Conservation (phyloP, 345 rosid genomes). For the Euphorbia peplus region DNA sequence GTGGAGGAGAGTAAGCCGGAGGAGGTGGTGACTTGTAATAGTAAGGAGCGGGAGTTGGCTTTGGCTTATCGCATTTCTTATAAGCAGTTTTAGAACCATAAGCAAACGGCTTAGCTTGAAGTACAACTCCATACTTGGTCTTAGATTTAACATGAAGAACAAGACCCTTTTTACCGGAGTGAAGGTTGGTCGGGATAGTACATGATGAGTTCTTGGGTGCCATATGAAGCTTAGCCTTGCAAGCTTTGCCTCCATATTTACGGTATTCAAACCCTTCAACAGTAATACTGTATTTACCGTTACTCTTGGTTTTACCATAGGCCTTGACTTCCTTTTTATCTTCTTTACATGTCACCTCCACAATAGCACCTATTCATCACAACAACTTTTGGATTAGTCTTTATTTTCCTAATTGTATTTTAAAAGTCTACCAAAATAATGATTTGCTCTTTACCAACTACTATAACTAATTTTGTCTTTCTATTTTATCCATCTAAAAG, state of each 20-base stretch:
- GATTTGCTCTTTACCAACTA: neutral
- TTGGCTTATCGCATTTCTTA: slow-evolving; percentile 22
- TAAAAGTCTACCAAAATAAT: neutral
- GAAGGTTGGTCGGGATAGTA: slow-evolving; percentile 23
- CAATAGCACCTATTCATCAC: slow-evolving; percentile 24
- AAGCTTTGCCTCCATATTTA: slow-evolving; percentile 28
- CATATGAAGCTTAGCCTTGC: slow-evolving; percentile 33
- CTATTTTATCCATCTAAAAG: too few relatives aligned
- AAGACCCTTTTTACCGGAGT: slow-evolving; percentile 26
- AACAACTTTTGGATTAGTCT: neutral
- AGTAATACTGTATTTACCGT: slow-evolving; percentile 27
- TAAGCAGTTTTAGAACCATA: slow-evolving; percentile 29
- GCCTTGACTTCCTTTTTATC: slow-evolving; percentile 23
- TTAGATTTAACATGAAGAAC: slow-evolving; percentile 23
- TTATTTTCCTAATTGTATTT: too few relatives aligned
- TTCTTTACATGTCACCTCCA: slow-evolving; percentile 31
- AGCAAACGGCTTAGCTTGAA: slow-evolving; percentile 30
- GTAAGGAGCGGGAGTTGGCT: neutral
- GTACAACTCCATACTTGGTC: slow-evolving; percentile 21
- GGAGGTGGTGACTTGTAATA: slow-evolving; percentile 13
- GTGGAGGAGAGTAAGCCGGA: neutral
- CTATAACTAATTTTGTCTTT: neutral
- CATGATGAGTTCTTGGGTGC: slow-evolving; percentile 28
- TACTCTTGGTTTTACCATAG: slow-evolving; percentile 30
- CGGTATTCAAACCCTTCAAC: slow-evolving; percentile 24